Evolutionary conservation across 2,329 filamentous ascomycete genomes (phyloP).

Genomic region (Piedraia hortae): DNA sequence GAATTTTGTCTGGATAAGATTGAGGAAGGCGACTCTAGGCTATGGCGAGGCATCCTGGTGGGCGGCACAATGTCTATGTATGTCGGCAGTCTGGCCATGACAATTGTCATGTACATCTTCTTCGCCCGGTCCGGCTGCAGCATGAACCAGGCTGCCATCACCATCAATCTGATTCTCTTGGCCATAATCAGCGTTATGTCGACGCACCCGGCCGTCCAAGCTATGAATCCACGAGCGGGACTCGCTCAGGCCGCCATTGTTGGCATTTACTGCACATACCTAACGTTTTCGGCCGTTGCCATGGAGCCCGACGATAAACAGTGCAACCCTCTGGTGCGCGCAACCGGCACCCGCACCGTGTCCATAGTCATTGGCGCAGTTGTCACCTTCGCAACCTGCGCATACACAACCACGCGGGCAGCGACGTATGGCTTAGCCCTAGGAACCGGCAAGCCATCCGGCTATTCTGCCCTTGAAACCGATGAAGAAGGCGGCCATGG

Average conservation of each 20-base stretch:
- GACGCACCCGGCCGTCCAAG: conserved; percentile 71
- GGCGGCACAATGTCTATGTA: conserved; percentile 91
- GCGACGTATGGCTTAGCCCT: conserved; percentile 70
- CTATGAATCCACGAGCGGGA: conserved; percentile 75
- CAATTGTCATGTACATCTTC: conserved; percentile 88
- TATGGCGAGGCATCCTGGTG: conserved; percentile 70
- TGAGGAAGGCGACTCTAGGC: conserved; percentile 55
- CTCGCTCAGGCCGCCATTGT: conserved; percentile 96
- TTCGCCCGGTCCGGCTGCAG: conserved; percentile 58
- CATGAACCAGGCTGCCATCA: conserved; percentile 94
- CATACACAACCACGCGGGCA: conserved; percentile 88
- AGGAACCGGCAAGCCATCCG: conserved; percentile 25
- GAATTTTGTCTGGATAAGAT: conserved; percentile 90
- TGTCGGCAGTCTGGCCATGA: conserved; percentile 70
- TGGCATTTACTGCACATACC: conserved; percentile 89
- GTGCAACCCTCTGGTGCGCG: conserved; percentile 76
- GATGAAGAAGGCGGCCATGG: conserved; percentile 49
- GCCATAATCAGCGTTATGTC: conserved; percentile 58
- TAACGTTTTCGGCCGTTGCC: conserved; percentile 91
- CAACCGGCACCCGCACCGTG: conserved; percentile 64
- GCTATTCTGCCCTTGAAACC: conserved; percentile 30
- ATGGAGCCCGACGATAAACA: conserved; percentile 92
- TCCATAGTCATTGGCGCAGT: conserved; percentile 81
- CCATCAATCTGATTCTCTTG: conserved; percentile 69
- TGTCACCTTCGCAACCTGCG: conserved; percentile 86